These are phyloP conservation scores for Nakazawaea wyomingensis DNA, from an alignment of 805 yeast genomes.

Conservation along the genomic window DNA sequence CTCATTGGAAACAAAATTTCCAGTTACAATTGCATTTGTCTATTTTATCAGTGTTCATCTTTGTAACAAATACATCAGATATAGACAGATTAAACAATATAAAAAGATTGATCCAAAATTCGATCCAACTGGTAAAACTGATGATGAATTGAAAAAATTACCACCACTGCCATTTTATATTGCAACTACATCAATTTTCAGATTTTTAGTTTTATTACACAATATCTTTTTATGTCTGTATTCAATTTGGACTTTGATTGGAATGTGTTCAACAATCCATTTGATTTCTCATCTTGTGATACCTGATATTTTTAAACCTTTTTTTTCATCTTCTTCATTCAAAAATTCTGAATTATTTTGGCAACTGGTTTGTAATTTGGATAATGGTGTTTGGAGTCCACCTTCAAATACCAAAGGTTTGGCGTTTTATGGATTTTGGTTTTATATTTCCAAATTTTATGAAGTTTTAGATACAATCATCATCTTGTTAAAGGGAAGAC, in stretches of 20 bases:
- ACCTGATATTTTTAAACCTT: slow-evolving; percentile 22
- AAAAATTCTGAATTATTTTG: slow-evolving; percentile 42
- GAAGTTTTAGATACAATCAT: slow-evolving; percentile 67
- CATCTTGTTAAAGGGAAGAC: slow-evolving; percentile 62
- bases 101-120: slow-evolving; percentile 22
- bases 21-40: slow-evolving; percentile 49
- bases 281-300: slow-evolving; percentile 30
- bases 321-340: slow-evolving; percentile 18
- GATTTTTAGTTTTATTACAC: slow-evolving; percentile 52
- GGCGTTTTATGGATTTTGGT: slow-evolving; percentile 56
- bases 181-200: slow-evolving; percentile 41
- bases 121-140: slow-evolving; percentile 17
- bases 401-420: slow-evolving; percentile 35
- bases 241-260: slow-evolving; percentile 65
- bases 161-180: slow-evolving; percentile 51
- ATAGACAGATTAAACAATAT: slow-evolving; percentile 37
- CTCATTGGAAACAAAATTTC: slow-evolving; percentile 47
- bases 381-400: slow-evolving; percentile 50
- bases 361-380: slow-evolving; percentile 55
- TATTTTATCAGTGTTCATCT: slow-evolving; percentile 57
- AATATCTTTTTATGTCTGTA: slow-evolving; percentile 58
- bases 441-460: slow-evolving; percentile 65
- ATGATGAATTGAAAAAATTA: slow-evolving; percentile 27
- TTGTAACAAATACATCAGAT: slow-evolving; percentile 38
- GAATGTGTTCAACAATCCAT: slow-evolving; percentile 52